Evolutionary conservation across 1,139 yeast species (phyloP).

Genomic region (Sugiyamaella novakii): DNA sequence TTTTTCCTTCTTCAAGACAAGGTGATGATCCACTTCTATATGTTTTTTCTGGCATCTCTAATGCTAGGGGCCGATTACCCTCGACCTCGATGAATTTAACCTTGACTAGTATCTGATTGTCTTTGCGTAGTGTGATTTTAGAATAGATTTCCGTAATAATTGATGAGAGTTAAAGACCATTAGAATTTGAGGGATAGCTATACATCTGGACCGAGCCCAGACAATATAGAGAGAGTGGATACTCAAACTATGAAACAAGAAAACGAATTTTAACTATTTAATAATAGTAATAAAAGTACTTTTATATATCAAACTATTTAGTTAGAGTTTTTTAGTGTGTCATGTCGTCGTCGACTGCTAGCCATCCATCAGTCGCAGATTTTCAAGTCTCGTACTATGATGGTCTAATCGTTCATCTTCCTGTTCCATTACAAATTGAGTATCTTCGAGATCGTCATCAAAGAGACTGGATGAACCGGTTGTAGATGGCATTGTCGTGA

Average conservation of each 20-base stretch:
- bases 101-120: conserved; percentile 33
- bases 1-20: conserved; percentile 21
- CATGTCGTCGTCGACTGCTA: not conserved
- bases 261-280: not conserved
- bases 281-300: conserved; percentile 7
- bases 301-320: conserved; percentile 7
- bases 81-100: conserved; percentile 37
- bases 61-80: conserved; percentile 34
- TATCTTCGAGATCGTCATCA: conserved; percentile 30
- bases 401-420: conserved; percentile 22
- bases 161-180: too few species aligned
- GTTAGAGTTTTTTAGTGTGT: not conserved
- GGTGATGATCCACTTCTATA: conserved; percentile 32
- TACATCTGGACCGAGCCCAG: not conserved
- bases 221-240: too few species aligned
- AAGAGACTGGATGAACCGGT: conserved; percentile 12
- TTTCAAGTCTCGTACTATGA: conserved; percentile 14
- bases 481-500: conserved; percentile 4
- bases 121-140: conserved; percentile 3
- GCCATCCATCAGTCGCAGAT: conserved; percentile 19
- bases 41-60: conserved; percentile 41
- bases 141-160: not conserved
- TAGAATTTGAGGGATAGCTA: too few species aligned
- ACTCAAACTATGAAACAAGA: too few species aligned
- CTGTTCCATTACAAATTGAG: conserved; percentile 36